A percentile compares a stretch with the other conserved stretches of the same genome.
Conservation (phyloP, 306 rosid species). For the Pueraria montana region DNA sequence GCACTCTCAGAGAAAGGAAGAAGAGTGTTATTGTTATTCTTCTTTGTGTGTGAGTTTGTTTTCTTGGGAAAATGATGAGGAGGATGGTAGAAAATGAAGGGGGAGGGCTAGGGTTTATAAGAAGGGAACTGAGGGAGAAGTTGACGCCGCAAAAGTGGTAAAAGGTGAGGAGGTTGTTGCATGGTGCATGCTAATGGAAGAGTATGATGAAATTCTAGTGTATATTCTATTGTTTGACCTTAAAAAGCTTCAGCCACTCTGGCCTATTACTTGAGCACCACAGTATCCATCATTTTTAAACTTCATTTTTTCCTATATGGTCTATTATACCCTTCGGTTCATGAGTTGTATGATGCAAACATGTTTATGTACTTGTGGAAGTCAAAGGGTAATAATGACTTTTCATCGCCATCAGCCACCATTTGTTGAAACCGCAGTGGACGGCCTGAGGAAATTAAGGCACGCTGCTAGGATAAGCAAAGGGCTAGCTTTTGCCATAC, state of each 20-base stretch:
- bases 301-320: background rate
- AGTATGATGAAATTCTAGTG: constrained; percentile 56
- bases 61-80: constrained; percentile 40
- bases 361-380: background rate
- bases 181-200: constrained; percentile 55
- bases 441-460: constrained; percentile 64
- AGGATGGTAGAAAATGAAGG: constrained; percentile 1
- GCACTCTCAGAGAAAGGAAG: constrained; percentile 11
- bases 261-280: constrained; percentile 48
- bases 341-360: background rate
- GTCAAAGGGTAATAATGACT: constrained; percentile 42
- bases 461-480: constrained; percentile 78
- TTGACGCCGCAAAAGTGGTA: constrained; percentile 82
- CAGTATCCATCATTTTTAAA: constrained; percentile 2
- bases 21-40: background rate
- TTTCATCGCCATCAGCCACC: constrained; percentile 33
- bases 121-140: constrained; percentile 47
- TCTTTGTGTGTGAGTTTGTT: constrained; percentile 8
- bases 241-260: constrained; percentile 43
- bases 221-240: constrained; percentile 45
- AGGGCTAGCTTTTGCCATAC: constrained; percentile 54
- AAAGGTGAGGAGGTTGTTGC: constrained; percentile 46
- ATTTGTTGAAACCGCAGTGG: constrained; percentile 39
- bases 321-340: constrained; percentile 35
- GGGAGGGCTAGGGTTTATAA: constrained; percentile 53